Evolutionary conservation across 2,329 filamentous ascomycete species (phyloP), one percentile per base, ranked within the genome.

Genomic region (Ampelomyces quisqualis): DNA sequence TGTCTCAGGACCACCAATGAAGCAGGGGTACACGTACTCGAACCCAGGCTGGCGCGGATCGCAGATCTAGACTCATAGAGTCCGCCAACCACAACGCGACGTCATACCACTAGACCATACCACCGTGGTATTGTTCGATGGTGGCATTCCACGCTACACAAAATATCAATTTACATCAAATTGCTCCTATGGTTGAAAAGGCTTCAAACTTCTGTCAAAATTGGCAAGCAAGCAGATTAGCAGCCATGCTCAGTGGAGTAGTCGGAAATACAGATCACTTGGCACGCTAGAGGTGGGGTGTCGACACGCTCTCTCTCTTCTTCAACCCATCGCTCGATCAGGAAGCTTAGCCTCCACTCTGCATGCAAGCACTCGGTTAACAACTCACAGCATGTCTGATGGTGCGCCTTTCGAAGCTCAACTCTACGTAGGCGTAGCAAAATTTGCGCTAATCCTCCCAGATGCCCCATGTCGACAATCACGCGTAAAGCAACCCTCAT

Each of bases 51-150:
- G 59, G 62, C 63, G 60, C 63, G 63, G 56, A 59, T 57, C 51
- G 24, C 56, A 48, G 53, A 58, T 57, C 54, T 40, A 53, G 43
- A 47, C 47, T 43, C 52, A 47, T 42, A 49, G 33, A 47, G 39
- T 42, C 46, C 56, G 56, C 56, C 54, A 59, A 58, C 62, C 63
- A 66, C 63, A 66, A 66, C 63, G 63, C 60, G 63, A 66, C 36
- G 63, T 66, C 63, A 66, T 66, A 66, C 63, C 63, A 61, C 63
- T 66, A 66, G 62, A 62, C 57, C 62, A 65, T 55, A 62, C 58
- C 61, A 62, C 58, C 60, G 31, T 46, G 23, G 42, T 42, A 48
- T 44, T 51, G 41, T 28, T 56, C 51, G 47, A 57, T 55, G 49
- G 11, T 5, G 14, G 21, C 13, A 8, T 13, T 21, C 5, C 1